These are phyloP conservation scores for Mucor velutinosus DNA, from an alignment of 371 early-diverging fungal species.

Conservation along the genomic window DNA sequence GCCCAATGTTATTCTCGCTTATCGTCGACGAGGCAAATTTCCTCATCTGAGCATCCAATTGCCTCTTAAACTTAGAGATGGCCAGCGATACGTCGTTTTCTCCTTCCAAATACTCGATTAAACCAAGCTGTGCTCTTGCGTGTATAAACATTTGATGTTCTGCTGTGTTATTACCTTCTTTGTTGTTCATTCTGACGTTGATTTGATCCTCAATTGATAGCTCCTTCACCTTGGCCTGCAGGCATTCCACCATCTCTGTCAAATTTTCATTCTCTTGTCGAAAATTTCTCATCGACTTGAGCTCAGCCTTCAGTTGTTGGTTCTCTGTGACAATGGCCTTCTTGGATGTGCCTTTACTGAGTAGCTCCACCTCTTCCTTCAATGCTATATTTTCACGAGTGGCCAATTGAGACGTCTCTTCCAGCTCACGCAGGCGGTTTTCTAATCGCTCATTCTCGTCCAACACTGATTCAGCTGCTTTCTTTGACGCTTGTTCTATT, in stretches of 20 bases:
- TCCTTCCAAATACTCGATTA: constrained; percentile 47
- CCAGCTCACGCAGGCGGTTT: neutral
- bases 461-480: constrained; percentile 9
- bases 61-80: constrained; percentile 40
- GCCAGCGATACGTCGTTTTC: constrained; percentile 35
- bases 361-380: constrained; percentile 6
- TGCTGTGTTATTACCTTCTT: neutral
- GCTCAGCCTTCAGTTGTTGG: constrained; percentile 8
- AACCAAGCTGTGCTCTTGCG: constrained; percentile 38
- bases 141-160: constrained; percentile 35
- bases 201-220: neutral
- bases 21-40: constrained; percentile 7
- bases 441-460: constrained; percentile 16
- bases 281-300: constrained; percentile 4
- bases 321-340: constrained; percentile 7
- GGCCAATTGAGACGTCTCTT: neutral
- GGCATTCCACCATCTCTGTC: constrained; percentile 6
- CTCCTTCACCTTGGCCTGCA: constrained; percentile 15
- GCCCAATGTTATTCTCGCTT: neutral
- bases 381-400: neutral
- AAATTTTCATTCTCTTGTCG: constrained; percentile 12
- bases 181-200: neutral
- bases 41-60: constrained; percentile 29
- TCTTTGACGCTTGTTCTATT: constrained; percentile 7
- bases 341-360: neutral